Base-by-base conservation (phyloP, 2,329 filamentous ascomycete species). In the Fusarium mangiferae region DNA sequence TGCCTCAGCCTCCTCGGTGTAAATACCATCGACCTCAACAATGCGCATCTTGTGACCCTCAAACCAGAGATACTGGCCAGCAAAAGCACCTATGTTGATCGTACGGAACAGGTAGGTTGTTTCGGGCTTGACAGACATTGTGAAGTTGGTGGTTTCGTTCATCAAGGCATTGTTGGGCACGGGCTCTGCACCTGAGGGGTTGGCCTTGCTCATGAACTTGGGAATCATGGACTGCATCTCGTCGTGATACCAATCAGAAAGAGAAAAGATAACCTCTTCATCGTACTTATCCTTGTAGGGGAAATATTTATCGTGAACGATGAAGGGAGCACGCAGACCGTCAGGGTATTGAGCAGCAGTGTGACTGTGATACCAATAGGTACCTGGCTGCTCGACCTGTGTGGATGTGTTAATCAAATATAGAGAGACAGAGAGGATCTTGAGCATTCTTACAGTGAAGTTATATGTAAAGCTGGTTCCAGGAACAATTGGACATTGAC, bases 321-420 rank as follows among this genome's bases (percentile, higher is more conserved):
- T 87, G 38, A 93, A 81, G 2, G 91, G 87, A 1, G 87, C 91
- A 28, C 91, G 86, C 11, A 93, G 84, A 17, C 92, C 92, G 79
- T 94, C 92, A 4, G 92, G 91, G 71, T 93, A 94, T 79, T 93
- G 91, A 30, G 87, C 90, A 70, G 86, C 85, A 28, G 87, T 86
- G 78, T 94, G 92, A 9, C 90, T 92, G 79, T 94, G 92, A 75
- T 95, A 95, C 93, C 93, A 95, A 81, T 94, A 95, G 3, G 92
- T 93, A 35, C 93, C 93, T 0, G 91, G 87, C 83, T 94, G 92
- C 55, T 90, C 78, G 62, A 87, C 80, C 91, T 87, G 54, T 35
- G 9, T n/a, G 11, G 22, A 20, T 20, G 18, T 30, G 62, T 76
- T 33, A 72, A 48, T 30, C 22, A 20, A 42, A 45, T 48, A 8